These are phyloP conservation scores for Fistulinella prunicolor DNA, from an alignment of 768 basidiomycete genomes.

Conservation along the genomic window DNA sequence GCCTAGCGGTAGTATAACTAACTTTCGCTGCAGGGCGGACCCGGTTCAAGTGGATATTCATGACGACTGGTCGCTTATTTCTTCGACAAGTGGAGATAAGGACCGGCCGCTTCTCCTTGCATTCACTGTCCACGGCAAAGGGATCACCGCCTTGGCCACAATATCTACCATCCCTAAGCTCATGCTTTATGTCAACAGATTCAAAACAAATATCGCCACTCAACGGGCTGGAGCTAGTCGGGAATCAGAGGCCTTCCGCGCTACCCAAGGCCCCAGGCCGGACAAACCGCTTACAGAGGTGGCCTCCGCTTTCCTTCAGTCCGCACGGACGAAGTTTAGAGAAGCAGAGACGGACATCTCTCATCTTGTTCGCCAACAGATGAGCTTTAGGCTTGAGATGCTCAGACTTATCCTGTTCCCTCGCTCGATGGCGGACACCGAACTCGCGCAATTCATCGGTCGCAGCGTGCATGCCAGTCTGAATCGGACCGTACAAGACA, in stretches of 20 bases:
- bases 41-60: conserved; percentile 70
- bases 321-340: conserved; percentile 67
- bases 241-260: conserved; percentile 75
- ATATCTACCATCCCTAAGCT: conserved; percentile 77
- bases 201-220: conserved; percentile 65
- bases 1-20: not conserved
- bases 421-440: conserved; percentile 72
- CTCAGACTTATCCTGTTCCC: conserved; percentile 76
- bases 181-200: conserved; percentile 69
- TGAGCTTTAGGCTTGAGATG: conserved; percentile 63
- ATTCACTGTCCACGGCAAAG: conserved; percentile 72
- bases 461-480: conserved; percentile 67
- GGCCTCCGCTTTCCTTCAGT: conserved; percentile 79
- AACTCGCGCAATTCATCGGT: conserved; percentile 74
- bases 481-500: conserved; percentile 56
- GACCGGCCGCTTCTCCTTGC: conserved; percentile 61
- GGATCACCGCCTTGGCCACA: conserved; percentile 63
- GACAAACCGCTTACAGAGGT: conserved; percentile 81
- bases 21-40: conserved; percentile 54
- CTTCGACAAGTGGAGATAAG: conserved; percentile 36
- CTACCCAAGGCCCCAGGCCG: conserved; percentile 67
- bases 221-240: conserved; percentile 75
- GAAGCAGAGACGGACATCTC: conserved; percentile 60
- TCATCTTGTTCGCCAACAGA: conserved; percentile 66
- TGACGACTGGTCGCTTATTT: conserved; percentile 76